Evolutionary conservation across 2,329 filamentous ascomycete genomes (phyloP), one percentile per base, ranked within the genome.

Genomic region (Paecilomyces fulvus): DNA sequence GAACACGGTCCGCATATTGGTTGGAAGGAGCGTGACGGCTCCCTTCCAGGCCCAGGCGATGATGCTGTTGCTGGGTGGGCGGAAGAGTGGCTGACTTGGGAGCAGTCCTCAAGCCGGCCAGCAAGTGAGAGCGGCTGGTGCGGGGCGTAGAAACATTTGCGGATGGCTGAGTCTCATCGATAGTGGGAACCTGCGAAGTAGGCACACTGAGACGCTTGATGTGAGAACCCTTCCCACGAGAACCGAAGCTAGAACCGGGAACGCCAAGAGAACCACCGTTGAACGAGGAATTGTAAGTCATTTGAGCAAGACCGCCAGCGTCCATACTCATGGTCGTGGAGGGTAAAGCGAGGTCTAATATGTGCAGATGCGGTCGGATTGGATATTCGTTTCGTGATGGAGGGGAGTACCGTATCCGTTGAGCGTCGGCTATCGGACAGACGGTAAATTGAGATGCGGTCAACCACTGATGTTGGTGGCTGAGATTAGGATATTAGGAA

Each of bases 251-350:
- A 63, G 88, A 84, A 60, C 84, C 80, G 54, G 91, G 88, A 77
- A 90, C 84, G 69, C 86, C 84, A 66, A 96, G 80, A 66, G 84
- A 86, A 74, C 67, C 72, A 67, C 83, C 83, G 70, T 83, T 80
- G 73, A 87, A 80, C 73, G 82, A 78, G 74, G 89, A 89, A 75
- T 86, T 89, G 81, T 90, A 92, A 79, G 90, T 89, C 92, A 97
- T 97, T 83, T 95, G 91, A 94, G 91, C 88, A 81, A 96, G 90
- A 94, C 91, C 90, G 83, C 92, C 92, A 84, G 92, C 87, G 92
- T 96, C 88, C 87, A 95, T 76, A 71, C 73, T 74, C 73, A 66
- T 64, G 54, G 58, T 69, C 60, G 56, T 67, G 56, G 58, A 66
- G 58, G 56, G 37, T 55, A 63, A 58, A 56, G 69, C 57, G 43